Evolutionary conservation across 2,329 filamentous ascomycete species (phyloP), one percentile per base, ranked within the genome.

Genomic region (Apiospora kogelbergensis): DNA sequence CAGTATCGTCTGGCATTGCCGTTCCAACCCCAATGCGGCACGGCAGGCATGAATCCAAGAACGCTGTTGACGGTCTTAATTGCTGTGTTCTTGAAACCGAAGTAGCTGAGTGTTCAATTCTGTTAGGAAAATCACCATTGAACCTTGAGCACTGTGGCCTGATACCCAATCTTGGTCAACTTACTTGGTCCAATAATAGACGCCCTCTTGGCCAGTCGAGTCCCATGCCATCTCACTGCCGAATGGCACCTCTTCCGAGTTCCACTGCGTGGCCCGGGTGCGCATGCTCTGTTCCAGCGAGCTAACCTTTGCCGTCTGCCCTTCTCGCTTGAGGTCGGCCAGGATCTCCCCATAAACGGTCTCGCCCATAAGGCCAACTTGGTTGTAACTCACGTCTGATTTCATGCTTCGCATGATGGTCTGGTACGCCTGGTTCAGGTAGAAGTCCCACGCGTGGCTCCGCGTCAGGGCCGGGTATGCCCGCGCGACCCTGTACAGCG

Each of bases 161-260:
- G n/a, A 1, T 17, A 66, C 24, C 6, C 11, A 15, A 15, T 41
- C 20, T 30, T 42, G 7, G 26, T n/a, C 1, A 22, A 72, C 76
- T 76, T 71, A 82, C 81, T 82, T 84, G 6, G 83, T 80, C 87
- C 87, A 89, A 70, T 87, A 87, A 70, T 88, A 90, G 0, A 90
- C 85, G 0, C 87, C 87, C 74, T 90, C 88, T 71, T 90, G 87
- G 0, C 86, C 87, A 0, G 88, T 90, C 0, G 84, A 88, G 69
- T 90, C 88, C 88, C 88, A 90, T 0, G 87, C 84, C 85, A 88
- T 87, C 74, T 90, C 88, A 66, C 85, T 88, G 0, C 87, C 88
- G 70, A 84, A 90, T 0, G 88, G 88, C 6, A 86, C 84, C 9
- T 81, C 80, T 66, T 85, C 77, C 0, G 77, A 78, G n/a, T 84